Evolutionary conservation across 345 rosid genomes (phyloP).

Genomic region (Abelmoschus esculentus): DNA sequence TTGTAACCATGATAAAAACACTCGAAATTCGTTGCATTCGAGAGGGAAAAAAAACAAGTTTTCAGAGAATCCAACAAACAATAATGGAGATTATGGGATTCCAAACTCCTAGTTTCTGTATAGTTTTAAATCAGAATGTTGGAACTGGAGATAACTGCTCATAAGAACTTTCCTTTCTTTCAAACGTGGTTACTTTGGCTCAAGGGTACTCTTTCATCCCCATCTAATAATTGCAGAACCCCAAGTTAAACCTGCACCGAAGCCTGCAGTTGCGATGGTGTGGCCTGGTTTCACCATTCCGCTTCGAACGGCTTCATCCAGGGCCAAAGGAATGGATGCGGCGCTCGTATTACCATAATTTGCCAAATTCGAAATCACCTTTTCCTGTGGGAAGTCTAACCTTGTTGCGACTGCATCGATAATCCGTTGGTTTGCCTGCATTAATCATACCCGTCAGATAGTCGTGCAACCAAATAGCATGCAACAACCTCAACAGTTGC

Average conservation of each 20-base stretch:
- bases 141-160: constrained; percentile 7
- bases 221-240: constrained; percentile 85
- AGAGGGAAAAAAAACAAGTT: neutral
- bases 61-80: neutral
- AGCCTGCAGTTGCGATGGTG: constrained; percentile 72
- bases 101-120: constrained; percentile 7
- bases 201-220: constrained; percentile 34
- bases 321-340: constrained; percentile 87
- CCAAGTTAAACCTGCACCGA: constrained; percentile 97
- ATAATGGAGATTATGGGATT: constrained; percentile 10
- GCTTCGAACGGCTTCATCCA: constrained; percentile 88
- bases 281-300: constrained; percentile 85
- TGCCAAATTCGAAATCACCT: constrained; percentile 24
- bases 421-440: too few relatives aligned
- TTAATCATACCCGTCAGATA: too few relatives aligned
- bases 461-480: too few relatives aligned
- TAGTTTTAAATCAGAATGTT: neutral
- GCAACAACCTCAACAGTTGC: too few relatives aligned
- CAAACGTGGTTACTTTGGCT: neutral
- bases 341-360: constrained; percentile 94
- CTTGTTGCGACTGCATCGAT: too few relatives aligned
- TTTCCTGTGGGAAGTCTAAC: too few relatives aligned
- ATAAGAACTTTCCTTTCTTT: constrained; percentile 9
- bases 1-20: neutral
- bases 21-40: too few relatives aligned